Base-by-base conservation (phyloP, 164 flowering plant species). In the Aristolochia californica region DNA sequence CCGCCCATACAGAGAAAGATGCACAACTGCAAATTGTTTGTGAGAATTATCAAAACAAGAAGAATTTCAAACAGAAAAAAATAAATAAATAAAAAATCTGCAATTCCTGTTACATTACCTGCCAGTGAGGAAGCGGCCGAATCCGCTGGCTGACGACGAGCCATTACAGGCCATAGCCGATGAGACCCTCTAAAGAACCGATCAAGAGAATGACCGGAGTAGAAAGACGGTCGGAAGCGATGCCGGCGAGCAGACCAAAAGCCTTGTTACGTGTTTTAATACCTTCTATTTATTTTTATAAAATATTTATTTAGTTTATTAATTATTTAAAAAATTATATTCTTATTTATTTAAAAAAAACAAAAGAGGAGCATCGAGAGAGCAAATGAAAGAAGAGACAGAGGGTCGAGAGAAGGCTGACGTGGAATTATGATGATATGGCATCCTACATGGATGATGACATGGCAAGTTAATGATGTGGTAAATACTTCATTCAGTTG, bases 91-190 rank as follows among this genome's bases (percentile, higher is more conserved):
- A 8, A 15, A 25, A 53, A 16, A 34, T 53, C 14, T n/a, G 21
- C 22, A 51, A 20, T 20, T 5, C 15, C 17, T 53, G 16, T 25
- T 21, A 2, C 43, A 30, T 10, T 66, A 83, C 96, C 87, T 80
- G 87, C 96, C 96, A 88, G 55, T 85, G 83, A 25, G 93, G 70
- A 17, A 85, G 80, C 12, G 96, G 93, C 0, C 57, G 52, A 47
- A 88, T 76, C 13, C 58, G 70, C 18, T 61, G 63, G 62, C 88
- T 82, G 50, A 88, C 85, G 38, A 88, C 87, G 17, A 85, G 88
- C 96, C 96, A 88, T 53, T 88, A 94, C 28, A 66, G 87, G 7
- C 93, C 93, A 43, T 83, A 88, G 4, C 93, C 96, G n/a, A 85
- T 48, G 16, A 85, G 53, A 0, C 96, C 96, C 68, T 83, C 90